Evolutionary conservation across 371 early-diverging fungal species (phyloP).

Genomic region (Apophysomyces trapeziformis): DNA sequence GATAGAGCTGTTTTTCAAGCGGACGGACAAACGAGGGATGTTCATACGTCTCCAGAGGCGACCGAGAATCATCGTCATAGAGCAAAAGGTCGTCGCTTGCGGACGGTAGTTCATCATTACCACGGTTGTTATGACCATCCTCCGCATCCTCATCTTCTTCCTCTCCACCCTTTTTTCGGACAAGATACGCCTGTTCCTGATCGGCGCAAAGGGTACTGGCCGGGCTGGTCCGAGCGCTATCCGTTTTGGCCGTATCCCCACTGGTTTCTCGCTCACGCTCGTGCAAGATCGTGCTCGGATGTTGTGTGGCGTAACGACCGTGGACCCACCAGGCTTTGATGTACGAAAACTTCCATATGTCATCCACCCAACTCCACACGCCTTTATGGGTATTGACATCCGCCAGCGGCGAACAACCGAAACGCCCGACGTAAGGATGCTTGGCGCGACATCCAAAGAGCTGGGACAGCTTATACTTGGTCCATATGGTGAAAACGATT

Average conservation of each 20-base stretch:
- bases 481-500: conserved; percentile 55
- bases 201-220: conserved; percentile 3
- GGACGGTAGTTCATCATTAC: background rate
- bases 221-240: background rate
- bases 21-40: conserved; percentile 36
- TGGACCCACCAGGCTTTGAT: conserved; percentile 36
- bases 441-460: conserved; percentile 49
- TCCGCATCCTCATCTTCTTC: background rate
- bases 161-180: background rate
- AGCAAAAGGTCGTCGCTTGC: conserved; percentile 17
- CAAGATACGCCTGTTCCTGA: conserved; percentile 3
- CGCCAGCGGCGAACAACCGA: conserved; percentile 29
- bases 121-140: no score
- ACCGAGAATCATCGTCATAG: conserved; percentile 31
- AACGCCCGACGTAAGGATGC: conserved; percentile 46
- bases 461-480: conserved; percentile 50
- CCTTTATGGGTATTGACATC: conserved; percentile 5
- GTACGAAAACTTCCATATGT: conserved; percentile 45
- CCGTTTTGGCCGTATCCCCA: background rate
- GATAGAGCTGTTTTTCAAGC: conserved; percentile 13
- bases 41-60: conserved; percentile 27
- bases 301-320: conserved; percentile 37
- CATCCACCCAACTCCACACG: conserved; percentile 27
- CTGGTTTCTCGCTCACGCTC: background rate
- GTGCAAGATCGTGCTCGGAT: conserved; percentile 10